These are phyloP conservation scores for Phaeosphaeriaceae sp. DNA, from an alignment of 2,329 filamentous ascomycete genomes.

Conservation along the genomic window DNA sequence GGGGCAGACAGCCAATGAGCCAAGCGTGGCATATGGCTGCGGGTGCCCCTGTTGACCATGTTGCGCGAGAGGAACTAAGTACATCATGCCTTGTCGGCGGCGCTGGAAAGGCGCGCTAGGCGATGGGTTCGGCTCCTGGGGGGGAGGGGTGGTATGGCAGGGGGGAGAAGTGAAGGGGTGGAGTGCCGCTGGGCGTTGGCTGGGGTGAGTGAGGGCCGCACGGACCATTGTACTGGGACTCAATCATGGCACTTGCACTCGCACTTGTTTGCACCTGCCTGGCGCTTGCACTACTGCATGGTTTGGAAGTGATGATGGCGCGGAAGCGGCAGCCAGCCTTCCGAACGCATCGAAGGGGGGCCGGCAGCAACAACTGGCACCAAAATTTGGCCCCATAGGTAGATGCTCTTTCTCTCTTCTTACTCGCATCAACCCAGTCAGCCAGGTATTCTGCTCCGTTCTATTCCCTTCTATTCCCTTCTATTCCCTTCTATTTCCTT, in stretches of 20 bases:
- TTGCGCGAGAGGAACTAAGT: constrained; percentile 35
- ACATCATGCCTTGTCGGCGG: constrained; percentile 34
- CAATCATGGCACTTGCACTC: neutral
- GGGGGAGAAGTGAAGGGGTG: too few relatives aligned
- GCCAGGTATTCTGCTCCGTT: too few relatives aligned
- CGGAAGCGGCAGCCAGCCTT: constrained; percentile 34
- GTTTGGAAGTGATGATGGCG: constrained; percentile 29
- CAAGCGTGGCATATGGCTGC: too few relatives aligned
- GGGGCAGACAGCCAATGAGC: constrained; percentile 38
- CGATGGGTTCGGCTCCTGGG: constrained; percentile 1
- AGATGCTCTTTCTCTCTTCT: too few relatives aligned
- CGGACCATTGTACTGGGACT: neutral
- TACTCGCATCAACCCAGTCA: too few relatives aligned
- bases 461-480: too few relatives aligned
- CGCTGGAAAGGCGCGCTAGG: constrained; percentile 28
- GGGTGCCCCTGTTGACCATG: constrained; percentile 29
- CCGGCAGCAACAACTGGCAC: too few relatives aligned
- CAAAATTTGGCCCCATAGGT: too few relatives aligned
- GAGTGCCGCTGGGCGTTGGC: constrained; percentile 21
- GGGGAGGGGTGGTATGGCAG: too few relatives aligned
- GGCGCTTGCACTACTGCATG: constrained; percentile 31
- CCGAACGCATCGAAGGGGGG: too few relatives aligned
- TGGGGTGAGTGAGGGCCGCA: constrained; percentile 1
- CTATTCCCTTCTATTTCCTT: too few relatives aligned
- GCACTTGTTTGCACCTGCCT: neutral